Conservation (phyloP, 352 stramenopile species). For the Discostella stelligera region DNA sequence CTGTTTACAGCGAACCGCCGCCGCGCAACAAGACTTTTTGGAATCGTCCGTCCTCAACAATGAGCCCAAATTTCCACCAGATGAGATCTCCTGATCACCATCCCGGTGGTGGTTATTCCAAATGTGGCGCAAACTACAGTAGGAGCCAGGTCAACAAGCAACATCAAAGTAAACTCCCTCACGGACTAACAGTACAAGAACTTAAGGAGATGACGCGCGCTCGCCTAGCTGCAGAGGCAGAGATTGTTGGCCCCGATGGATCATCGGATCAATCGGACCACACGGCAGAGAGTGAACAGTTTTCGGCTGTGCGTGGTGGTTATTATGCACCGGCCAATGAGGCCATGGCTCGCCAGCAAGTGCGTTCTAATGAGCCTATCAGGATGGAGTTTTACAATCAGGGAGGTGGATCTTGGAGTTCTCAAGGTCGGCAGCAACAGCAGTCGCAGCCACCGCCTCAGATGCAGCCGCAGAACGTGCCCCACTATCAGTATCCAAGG, state of each 20-base stretch:
- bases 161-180: slow-evolving; percentile 62
- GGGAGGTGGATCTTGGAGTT: slow-evolving; percentile 1
- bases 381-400: slow-evolving; percentile 10
- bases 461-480: slow-evolving; percentile 4
- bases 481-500: slow-evolving; percentile 23
- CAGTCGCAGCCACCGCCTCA: slow-evolving; percentile 21
- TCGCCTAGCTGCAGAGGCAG: slow-evolving; percentile 66
- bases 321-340: slow-evolving; percentile 20
- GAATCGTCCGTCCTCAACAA: not conserved
- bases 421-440: slow-evolving; percentile 26
- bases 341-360: slow-evolving; percentile 2
- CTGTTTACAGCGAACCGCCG: slow-evolving; percentile 39
- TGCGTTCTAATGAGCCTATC: not conserved
- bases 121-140: slow-evolving; percentile 4
- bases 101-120: slow-evolving; percentile 6
- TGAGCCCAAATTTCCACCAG: slow-evolving; percentile 18
- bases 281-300: slow-evolving; percentile 18
- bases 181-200: slow-evolving; percentile 79
- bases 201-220: slow-evolving; percentile 83
- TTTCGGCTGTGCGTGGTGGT: not conserved
- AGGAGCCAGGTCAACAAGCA: not conserved
- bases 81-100: slow-evolving; percentile 18
- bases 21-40: slow-evolving; percentile 11
- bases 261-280: slow-evolving; percentile 34
- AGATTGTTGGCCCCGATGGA: slow-evolving; percentile 18